These are phyloP conservation scores for Cercospora citrullina DNA, from an alignment of 2,329 filamentous ascomycete species.

Conservation along the genomic window DNA sequence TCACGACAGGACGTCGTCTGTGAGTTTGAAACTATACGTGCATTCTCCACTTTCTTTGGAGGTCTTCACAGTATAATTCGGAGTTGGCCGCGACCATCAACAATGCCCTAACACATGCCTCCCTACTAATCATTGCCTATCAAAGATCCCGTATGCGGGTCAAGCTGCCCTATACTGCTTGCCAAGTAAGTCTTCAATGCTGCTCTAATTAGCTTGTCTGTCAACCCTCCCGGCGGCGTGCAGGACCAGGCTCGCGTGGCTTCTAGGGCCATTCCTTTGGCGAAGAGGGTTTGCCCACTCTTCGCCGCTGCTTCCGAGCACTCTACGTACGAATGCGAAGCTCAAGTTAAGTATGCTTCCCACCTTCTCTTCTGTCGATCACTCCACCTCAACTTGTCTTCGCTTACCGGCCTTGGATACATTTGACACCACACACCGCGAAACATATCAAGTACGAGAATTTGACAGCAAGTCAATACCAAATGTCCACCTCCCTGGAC, in stretches of 20 bases:
- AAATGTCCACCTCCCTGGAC: conserved; percentile 22
- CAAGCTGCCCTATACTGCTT: not conserved
- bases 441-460: not conserved
- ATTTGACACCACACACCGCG: not conserved
- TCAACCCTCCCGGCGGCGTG: conserved; percentile 6
- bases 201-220: not conserved
- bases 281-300: not conserved
- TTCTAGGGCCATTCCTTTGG: conserved; percentile 11
- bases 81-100: not conserved
- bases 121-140: not conserved
- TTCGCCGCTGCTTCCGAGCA: not conserved
- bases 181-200: not conserved
- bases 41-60: not conserved
- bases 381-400: not conserved
- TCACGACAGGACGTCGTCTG: not conserved
- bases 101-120: not conserved
- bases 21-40: not conserved
- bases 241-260: conserved; percentile 6
- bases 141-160: not conserved
- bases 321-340: not conserved
- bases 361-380: not conserved
- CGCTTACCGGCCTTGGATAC: not conserved
- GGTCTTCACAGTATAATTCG: not conserved
- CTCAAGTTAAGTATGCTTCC: not conserved
- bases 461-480: not conserved